Evolutionary conservation across 2,329 filamentous ascomycete species (phyloP).

Genomic region (Penicillium freii): DNA sequence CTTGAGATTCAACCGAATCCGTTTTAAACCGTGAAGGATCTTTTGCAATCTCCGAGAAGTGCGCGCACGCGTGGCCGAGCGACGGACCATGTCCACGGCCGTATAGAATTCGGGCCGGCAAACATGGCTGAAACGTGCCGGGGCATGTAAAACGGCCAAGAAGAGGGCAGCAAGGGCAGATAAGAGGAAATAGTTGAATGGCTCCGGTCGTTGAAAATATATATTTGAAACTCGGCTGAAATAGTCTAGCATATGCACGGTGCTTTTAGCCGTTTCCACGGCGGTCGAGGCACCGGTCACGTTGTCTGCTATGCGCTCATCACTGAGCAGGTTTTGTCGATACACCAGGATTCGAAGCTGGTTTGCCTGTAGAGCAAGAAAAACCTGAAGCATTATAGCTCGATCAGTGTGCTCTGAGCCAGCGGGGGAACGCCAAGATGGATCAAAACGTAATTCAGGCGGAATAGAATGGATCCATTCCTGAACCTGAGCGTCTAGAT

Average conservation of each 20-base stretch:
- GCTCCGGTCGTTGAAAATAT: slow-evolving; percentile 41
- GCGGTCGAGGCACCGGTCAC: slow-evolving; percentile 40
- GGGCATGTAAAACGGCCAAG: slow-evolving; percentile 48
- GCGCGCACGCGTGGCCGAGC: slow-evolving; percentile 55
- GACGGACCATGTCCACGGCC: slow-evolving; percentile 59
- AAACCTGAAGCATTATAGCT: slow-evolving; percentile 43
- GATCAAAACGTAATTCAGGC: slow-evolving; percentile 41
- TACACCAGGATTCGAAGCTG: slow-evolving; percentile 49
- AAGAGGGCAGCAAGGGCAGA: slow-evolving; percentile 43
- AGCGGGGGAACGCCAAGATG: slow-evolving; percentile 18
- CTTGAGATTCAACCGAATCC: slow-evolving; percentile 54
- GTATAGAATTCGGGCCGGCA: slow-evolving; percentile 49
- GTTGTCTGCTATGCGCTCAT: slow-evolving; percentile 39
- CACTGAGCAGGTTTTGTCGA: slow-evolving; percentile 44
- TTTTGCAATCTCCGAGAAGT: slow-evolving; percentile 59
- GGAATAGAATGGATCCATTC: slow-evolving; percentile 51
- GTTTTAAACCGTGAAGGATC: slow-evolving; percentile 57
- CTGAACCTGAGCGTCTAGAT: slow-evolving; percentile 45
- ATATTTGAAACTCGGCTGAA: slow-evolving; percentile 40
- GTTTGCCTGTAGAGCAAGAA: slow-evolving; percentile 49
- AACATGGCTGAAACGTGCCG: slow-evolving; percentile 41
- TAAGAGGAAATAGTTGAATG: slow-evolving; percentile 46
- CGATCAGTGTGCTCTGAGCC: slow-evolving; percentile 29
- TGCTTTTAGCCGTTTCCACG: slow-evolving; percentile 42
- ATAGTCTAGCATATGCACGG: slow-evolving; percentile 39